Percentiles rank a stretch among this genome's conserved stretches.
phyloP scores from a whole-genome alignment of 345 rosid species.

The Euphorbia peplus region DNA sequence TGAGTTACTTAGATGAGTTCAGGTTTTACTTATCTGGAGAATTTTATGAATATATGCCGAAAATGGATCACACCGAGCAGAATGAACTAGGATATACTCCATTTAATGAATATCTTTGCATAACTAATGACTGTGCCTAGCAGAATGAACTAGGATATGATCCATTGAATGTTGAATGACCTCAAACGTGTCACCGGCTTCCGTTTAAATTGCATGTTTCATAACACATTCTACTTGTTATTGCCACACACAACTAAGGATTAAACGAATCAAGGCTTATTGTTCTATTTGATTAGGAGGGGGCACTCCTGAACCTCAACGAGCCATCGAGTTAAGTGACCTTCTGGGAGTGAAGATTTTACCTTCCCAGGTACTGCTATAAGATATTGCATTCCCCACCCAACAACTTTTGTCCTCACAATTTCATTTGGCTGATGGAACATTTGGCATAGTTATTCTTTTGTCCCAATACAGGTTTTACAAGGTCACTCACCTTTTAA shows the following conservation, averaged over 20 bases:
- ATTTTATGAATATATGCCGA: neutral
- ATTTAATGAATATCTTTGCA: too few relatives aligned
- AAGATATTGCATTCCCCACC: neutral
- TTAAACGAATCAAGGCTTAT: neutral
- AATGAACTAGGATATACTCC: neutral
- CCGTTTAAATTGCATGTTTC: neutral
- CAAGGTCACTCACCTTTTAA: constrained; percentile 50
- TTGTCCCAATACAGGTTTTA: constrained; percentile 37
- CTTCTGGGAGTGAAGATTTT: constrained; percentile 39
- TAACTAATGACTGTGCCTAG: too few relatives aligned
- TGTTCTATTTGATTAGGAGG: constrained; percentile 36
- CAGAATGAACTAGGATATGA: neutral
- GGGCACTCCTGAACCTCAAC: constrained; percentile 42
- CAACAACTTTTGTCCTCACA: neutral
- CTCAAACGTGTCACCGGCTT: too few relatives aligned
- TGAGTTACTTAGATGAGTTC: constrained; percentile 18
- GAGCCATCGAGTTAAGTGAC: constrained; percentile 41
- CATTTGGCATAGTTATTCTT: constrained; percentile 20
- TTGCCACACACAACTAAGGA: neutral
- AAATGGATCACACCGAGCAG: neutral
- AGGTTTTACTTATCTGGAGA: neutral
- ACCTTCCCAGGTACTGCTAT: constrained; percentile 38
- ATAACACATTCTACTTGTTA: neutral
- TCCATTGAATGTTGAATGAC: neutral
- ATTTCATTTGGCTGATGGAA: constrained; percentile 23